Base-by-base conservation (phyloP, 2,329 filamentous ascomycete genomes). In the Colletotrichum orbiculare region DNA sequence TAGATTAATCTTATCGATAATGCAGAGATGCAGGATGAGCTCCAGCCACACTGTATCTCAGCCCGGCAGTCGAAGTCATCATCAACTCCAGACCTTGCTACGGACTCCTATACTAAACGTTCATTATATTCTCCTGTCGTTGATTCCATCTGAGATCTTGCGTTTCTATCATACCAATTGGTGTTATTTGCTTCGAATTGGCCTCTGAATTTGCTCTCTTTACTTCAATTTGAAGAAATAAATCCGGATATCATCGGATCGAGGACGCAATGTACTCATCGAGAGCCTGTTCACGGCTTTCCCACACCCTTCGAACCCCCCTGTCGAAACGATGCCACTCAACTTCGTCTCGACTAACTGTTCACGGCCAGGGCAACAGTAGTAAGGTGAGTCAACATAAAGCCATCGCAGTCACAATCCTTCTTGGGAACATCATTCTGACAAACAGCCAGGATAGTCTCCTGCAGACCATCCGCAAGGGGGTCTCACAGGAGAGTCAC, bases 191-290 rank as follows among this genome's bases (percentile, higher is more conserved):
- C 3, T 5, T 25, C 25, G 4, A 9, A 41, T 41, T 7, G 38
- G 13, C 4, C 38, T 8, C 3, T 41, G 9, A 9, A 6, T 10
- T 41, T 13, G 38, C 38, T 41, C 38, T 25, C 25, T 25, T 4
- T 13, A 25, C n/a, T 15, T 33, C 17, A 11, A 17, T 35, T 43
- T 12, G 15, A 8, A 37, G 49, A 58, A 35, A 54, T 47, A 59
- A 52, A 15, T 15, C 50, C n/a, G 45, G 39, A 34, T 50, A 34
- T 45, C 39, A 12, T 35, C 33, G 13, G 37, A n/a, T 34, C 52
- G 50, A 41, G 13, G 62, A 52, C 57, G 50, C 43, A 12, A 65
- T 64, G 62, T 41, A 12, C n/a, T 42, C 60, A 13, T n/a, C 41
- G 5, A 47, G 25, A 12, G 46, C 35, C 34, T 11, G 39, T 35